These are phyloP conservation scores for Beauveria australis DNA, from an alignment of 2,329 filamentous ascomycete species.

Conservation along the genomic window DNA sequence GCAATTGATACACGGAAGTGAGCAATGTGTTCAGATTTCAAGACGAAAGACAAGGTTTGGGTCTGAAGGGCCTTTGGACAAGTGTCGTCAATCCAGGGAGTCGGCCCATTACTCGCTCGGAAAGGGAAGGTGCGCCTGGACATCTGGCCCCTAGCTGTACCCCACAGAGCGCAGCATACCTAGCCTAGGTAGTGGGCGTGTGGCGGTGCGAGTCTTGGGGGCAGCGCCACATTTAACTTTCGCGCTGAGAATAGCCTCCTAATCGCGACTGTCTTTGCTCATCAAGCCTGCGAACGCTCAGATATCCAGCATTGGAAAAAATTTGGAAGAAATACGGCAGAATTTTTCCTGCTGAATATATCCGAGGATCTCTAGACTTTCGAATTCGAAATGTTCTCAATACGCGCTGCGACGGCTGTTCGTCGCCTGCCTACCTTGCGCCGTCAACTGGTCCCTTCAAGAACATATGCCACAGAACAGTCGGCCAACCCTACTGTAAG, in stretches of 20 bases:
- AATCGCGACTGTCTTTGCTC: neutral
- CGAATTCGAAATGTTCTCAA: neutral
- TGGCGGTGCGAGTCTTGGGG: neutral
- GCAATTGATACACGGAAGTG: neutral
- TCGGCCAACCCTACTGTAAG: constrained; percentile 10
- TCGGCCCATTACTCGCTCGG: neutral
- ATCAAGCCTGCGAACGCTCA: neutral
- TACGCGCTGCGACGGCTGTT: neutral
- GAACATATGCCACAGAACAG: constrained; percentile 8
- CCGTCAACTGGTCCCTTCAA: neutral
- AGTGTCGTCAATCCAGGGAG: constrained; percentile 16
- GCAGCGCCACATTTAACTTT: neutral
- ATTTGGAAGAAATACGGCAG: neutral
- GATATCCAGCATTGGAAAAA: neutral
- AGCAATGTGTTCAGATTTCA: constrained; percentile 1
- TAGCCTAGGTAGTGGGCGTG: too few relatives aligned
- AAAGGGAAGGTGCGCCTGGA: constrained; percentile 4
- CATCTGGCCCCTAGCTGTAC: constrained; percentile 1
- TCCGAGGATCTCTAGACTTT: too few relatives aligned
- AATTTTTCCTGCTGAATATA: too few relatives aligned
- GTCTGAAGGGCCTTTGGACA: constrained; percentile 12
- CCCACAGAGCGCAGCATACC: constrained; percentile 4
- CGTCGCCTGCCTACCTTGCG: neutral
- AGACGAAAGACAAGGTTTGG: neutral
- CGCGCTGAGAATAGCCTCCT: neutral